These are phyloP conservation scores for Amanita inopinata DNA, from an alignment of 768 basidiomycete genomes.

Conservation along the genomic window DNA sequence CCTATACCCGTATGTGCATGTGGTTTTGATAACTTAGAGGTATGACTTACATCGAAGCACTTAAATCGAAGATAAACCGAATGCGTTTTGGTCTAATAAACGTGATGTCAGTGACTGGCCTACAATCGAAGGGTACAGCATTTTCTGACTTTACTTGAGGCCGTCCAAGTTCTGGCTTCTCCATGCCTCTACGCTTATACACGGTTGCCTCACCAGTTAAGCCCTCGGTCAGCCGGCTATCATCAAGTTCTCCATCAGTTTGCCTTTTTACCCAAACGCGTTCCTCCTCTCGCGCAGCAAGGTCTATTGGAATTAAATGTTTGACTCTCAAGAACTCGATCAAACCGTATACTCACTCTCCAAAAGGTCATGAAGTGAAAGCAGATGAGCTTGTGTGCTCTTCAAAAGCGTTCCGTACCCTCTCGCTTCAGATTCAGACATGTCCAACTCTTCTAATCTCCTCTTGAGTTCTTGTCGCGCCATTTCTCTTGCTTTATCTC, in stretches of 20 bases:
- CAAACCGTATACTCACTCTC: conserved; percentile 38
- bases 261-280: conserved; percentile 65
- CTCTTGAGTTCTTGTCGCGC: conserved; percentile 52
- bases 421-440: conserved; percentile 44
- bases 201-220: conserved; percentile 61
- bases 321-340: background rate
- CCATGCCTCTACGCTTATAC: conserved; percentile 62
- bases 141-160: conserved; percentile 52
- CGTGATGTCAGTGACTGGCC: background rate
- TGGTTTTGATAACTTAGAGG: background rate
- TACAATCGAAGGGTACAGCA: background rate
- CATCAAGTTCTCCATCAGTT: conserved; percentile 63
- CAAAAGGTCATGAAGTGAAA: conserved; percentile 47
- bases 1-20: conserved; percentile 22
- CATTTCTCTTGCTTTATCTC: conserved; percentile 57
- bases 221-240: conserved; percentile 55
- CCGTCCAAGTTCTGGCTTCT: conserved; percentile 56
- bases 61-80: conserved; percentile 60
- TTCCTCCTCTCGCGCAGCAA: conserved; percentile 60
- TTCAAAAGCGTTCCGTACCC: conserved; percentile 43
- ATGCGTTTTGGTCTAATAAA: conserved; percentile 50
- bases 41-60: conserved; percentile 48
- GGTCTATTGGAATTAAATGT: conserved; percentile 27
- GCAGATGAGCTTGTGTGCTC: conserved; percentile 51
- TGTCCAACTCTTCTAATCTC: conserved; percentile 53